Conservation (phyloP, 2,329 filamentous ascomycete genomes). For the Endocalyx cinctus region DNA sequence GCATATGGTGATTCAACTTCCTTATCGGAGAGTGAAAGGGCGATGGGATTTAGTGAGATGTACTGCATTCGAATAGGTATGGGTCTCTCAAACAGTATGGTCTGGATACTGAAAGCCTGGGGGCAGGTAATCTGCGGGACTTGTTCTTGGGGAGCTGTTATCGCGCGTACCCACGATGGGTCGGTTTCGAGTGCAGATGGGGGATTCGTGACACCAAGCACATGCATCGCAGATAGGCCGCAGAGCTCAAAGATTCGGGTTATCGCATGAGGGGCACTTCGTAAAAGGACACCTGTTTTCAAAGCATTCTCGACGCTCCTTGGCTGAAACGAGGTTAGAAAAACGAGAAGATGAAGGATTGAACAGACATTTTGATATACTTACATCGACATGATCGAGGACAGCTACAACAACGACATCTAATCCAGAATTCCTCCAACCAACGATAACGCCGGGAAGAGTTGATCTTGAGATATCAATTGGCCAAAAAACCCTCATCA, state of each 20-base stretch:
- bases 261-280: conserved; percentile 75
- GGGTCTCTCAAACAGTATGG: conserved; percentile 85
- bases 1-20: conserved; percentile 31
- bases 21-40: conserved; percentile 78
- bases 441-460: conserved; percentile 80
- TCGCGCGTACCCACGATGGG: conserved; percentile 63
- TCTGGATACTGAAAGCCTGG: conserved; percentile 70
- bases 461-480: conserved; percentile 71
- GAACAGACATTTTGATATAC: conserved; percentile 30
- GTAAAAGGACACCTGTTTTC: conserved; percentile 75
- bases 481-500: conserved; percentile 99
- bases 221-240: conserved; percentile 75
- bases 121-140: conserved; percentile 73
- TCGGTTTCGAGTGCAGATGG: conserved; percentile 50
- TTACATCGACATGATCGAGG: conserved; percentile 83
- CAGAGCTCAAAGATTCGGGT: conserved; percentile 80
- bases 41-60: conserved; percentile 84
- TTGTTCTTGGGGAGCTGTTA: conserved; percentile 44
- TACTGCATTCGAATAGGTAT: conserved; percentile 91
- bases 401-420: conserved; percentile 90
- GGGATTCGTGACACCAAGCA: conserved; percentile 78
- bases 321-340: conserved; percentile 44
- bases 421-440: conserved; percentile 88
- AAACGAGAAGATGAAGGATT: too few species aligned
- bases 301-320: conserved; percentile 84